These are phyloP conservation scores for Prunus dulcis DNA, from an alignment of 306 rosid genomes.

Conservation along the genomic window DNA sequence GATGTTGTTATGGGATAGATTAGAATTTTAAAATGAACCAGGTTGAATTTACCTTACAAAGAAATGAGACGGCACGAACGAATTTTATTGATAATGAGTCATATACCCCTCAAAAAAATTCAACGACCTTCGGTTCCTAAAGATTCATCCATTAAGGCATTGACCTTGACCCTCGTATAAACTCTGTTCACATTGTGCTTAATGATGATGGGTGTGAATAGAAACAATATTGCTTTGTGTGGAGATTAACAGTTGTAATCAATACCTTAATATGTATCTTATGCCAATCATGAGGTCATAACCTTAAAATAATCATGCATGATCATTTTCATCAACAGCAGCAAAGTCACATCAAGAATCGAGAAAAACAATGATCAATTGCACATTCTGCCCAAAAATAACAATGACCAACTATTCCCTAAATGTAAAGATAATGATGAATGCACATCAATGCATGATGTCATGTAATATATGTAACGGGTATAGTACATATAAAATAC, in stretches of 20 bases:
- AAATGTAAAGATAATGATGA: not conserved
- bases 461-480: not conserved
- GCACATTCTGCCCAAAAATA: not conserved
- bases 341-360: not conserved
- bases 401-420: not conserved
- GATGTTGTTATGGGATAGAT: too few relatives aligned
- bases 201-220: not conserved
- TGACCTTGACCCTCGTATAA: too few relatives aligned
- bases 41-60: too few relatives aligned
- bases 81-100: too few relatives aligned
- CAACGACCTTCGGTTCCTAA: not conserved
- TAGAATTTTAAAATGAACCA: too few relatives aligned
- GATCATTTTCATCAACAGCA: not conserved
- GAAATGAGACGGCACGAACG: too few relatives aligned
- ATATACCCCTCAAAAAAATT: not conserved
- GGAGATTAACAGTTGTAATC: not conserved
- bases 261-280: not conserved
- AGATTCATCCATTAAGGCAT: too few relatives aligned
- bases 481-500: too few relatives aligned
- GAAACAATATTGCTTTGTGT: not conserved
- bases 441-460: not conserved
- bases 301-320: not conserved
- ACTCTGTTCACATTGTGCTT: too few relatives aligned
- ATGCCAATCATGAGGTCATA: not conserved
- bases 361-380: not conserved